Evolutionary conservation across 2,329 filamentous ascomycete species (phyloP), one percentile per base, ranked within the genome.

Genomic region (Dothistroma septosporum): DNA sequence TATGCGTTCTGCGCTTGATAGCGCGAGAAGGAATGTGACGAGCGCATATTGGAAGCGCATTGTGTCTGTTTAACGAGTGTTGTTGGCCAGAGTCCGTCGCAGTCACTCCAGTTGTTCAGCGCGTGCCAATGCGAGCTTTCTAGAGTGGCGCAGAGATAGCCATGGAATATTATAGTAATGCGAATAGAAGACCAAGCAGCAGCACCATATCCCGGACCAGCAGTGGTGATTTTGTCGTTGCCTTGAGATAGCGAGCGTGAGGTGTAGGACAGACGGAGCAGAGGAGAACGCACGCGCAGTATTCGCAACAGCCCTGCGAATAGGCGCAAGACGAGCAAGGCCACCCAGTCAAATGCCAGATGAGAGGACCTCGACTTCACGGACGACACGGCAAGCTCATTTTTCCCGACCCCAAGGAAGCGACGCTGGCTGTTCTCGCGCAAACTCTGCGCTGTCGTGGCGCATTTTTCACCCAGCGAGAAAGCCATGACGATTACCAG

Each of bases 41-140:
- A 62, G 53, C 48, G 60, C 53, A 57, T 59, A 52, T 14, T 62
- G 57, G 24, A 62, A 46, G 37, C 60, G 60, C 60, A 62, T 62
- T 12, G 33, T 62, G 44, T 35, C n/a, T 47, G 33, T 44, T 44
- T 7, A 52, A 53, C 31, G n/a, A n/a, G 2, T 21, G 7, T 32
- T 10, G 6, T 22, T 24, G 44, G 22, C 21, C 14, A 24, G 9
- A 12, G 8, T 37, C 24, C 16, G 16, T 55, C 54, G 31, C 53
- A n/a, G 28, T 60, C 9, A 31, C 14, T 46, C 48, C 28, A 31
- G 47, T 16, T 46, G 24, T 46, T 47, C 55, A 55, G 55, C 41
- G 55, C 41, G 31, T 61, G 37, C 46, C 31, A 37, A 28, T 33
- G 32, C 55, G 28, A 52, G 50, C 21, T 49, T 12, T 55, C 33